phyloP scores from a whole-genome alignment of 73 alveolate genomes.

The Breviolum minutum region DNA sequence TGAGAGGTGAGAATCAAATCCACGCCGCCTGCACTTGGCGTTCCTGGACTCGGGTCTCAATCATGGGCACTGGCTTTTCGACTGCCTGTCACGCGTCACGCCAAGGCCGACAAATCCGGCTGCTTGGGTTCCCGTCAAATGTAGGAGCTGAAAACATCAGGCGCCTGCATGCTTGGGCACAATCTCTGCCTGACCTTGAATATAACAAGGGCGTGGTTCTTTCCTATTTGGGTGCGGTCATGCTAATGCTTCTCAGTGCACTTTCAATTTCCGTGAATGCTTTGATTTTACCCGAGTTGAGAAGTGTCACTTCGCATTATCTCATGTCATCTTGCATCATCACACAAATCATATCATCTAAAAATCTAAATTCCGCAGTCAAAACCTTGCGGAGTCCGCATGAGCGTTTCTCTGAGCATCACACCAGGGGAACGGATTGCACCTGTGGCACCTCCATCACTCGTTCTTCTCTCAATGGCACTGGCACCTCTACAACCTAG shows the following conservation, averaged over 20 bases:
- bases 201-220: not conserved
- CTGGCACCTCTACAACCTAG: conserved; percentile 65
- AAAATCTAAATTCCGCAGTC: not conserved
- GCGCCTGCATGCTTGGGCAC: conserved; percentile 30
- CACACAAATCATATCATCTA: not conserved
- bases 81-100: not conserved
- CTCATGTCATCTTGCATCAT: not conserved
- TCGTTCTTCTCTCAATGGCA: conserved; percentile 31
- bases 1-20: not conserved
- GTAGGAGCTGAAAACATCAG: not conserved
- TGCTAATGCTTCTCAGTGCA: not conserved
- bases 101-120: no score
- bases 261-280: not conserved
- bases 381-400: not conserved
- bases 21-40: conserved; percentile 25
- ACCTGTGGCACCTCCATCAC: conserved; percentile 68
- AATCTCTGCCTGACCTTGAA: conserved; percentile 13
- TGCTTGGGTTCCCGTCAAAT: no score
- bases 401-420: no score
- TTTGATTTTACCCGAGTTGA: not conserved
- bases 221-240: not conserved
- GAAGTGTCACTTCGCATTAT: not conserved
- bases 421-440: conserved; percentile 37
- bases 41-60: conserved; percentile 16
- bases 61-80: conserved; percentile 45